Percentiles rank a stretch among this genome's conserved stretches.
Conservation (phyloP, 2,329 filamentous ascomycete genomes). For the Sclerotiophoma versabilis region DNA sequence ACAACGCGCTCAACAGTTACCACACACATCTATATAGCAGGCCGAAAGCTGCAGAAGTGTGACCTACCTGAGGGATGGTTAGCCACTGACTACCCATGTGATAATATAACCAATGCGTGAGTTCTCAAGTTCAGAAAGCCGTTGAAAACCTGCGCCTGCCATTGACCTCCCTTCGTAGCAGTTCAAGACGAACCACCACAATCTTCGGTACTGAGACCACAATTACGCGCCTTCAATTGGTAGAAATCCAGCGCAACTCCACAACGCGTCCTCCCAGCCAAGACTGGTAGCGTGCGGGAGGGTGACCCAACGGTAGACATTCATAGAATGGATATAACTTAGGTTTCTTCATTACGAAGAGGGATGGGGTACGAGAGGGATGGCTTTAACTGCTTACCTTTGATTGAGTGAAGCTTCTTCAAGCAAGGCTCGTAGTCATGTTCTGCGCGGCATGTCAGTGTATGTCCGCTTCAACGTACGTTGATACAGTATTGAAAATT, state of each 20-base stretch:
- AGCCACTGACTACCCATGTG: conserved; percentile 17
- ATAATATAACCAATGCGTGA: conserved; percentile 6
- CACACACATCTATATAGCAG: neutral
- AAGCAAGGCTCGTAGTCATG: neutral
- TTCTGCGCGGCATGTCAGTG: conserved; percentile 29
- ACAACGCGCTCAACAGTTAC: neutral
- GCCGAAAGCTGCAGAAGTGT: neutral
- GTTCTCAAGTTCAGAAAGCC: conserved; percentile 66
- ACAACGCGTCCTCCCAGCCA: conserved; percentile 73
- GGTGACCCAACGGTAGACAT: conserved; percentile 70
- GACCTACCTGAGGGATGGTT: conserved; percentile 16
- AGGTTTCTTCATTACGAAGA: conserved; percentile 61
- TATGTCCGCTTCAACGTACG: conserved; percentile 5
- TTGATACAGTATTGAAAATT: conserved; percentile 4
- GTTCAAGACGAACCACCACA: conserved; percentile 52
- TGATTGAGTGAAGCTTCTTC: neutral
- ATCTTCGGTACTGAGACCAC: conserved; percentile 63
- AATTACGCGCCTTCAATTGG: conserved; percentile 54
- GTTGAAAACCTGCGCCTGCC: conserved; percentile 68
- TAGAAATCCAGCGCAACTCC: conserved; percentile 65
- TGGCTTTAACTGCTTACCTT: conserved; percentile 31
- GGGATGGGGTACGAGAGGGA: conserved; percentile 11
- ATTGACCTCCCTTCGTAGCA: conserved; percentile 54
- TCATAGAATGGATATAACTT: conserved; percentile 70
- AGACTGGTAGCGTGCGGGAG: conserved; percentile 72